phyloP scores from a whole-genome alignment of 2,329 filamentous ascomycete species.

The Curvularia sp. region DNA sequence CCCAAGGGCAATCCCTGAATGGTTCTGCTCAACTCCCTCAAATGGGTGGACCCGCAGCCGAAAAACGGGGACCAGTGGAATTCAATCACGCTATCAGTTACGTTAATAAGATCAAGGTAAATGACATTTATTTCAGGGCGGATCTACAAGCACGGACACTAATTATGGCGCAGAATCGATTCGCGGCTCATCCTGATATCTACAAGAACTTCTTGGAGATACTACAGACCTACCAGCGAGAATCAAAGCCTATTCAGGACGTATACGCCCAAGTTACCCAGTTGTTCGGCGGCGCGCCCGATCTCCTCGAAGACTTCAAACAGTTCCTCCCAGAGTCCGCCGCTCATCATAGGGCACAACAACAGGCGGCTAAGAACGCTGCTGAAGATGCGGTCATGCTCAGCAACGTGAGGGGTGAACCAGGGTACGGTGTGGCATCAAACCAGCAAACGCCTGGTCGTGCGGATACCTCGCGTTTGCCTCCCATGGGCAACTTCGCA shows the following conservation, averaged over 20 bases:
- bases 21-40: constrained; percentile 65
- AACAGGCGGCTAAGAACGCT: constrained; percentile 66
- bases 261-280: constrained; percentile 97
- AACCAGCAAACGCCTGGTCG: constrained; percentile 57
- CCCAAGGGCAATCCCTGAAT: constrained; percentile 66
- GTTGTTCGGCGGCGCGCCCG: constrained; percentile 89
- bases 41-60: constrained; percentile 61
- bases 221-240: constrained; percentile 94
- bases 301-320: constrained; percentile 97
- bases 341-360: constrained; percentile 64
- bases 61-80: constrained; percentile 92
- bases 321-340: constrained; percentile 95
- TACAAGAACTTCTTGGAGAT: constrained; percentile 99
- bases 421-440: constrained; percentile 54
- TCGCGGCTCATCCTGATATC: constrained; percentile 94
- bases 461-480: constrained; percentile 64
- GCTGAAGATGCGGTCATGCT: constrained; percentile 72
- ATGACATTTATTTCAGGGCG: constrained; percentile 44
- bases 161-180: constrained; percentile 75
- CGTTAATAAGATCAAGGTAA: constrained; percentile 98
- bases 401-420: constrained; percentile 67
- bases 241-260: constrained; percentile 97
- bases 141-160: constrained; percentile 11
- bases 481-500: constrained; percentile 93
- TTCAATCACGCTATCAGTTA: constrained; percentile 99